Evolutionary conservation across 2,329 filamentous ascomycete genomes (phyloP).

Genomic region (Immersiporthe knoxdaviesiana): DNA sequence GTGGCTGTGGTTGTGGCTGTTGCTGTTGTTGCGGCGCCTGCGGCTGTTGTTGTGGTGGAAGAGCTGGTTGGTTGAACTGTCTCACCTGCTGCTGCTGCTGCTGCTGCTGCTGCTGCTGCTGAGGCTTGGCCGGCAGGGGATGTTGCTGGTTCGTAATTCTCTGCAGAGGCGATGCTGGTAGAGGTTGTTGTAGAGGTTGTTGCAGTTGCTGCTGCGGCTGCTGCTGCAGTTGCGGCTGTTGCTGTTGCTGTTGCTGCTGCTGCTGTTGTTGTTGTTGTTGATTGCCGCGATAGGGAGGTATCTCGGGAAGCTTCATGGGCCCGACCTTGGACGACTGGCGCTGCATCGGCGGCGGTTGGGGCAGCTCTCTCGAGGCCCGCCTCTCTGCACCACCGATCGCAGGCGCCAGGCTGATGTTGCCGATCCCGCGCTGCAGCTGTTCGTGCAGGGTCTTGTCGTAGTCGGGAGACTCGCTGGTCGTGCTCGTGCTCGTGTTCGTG

Average conservation of each 20-base stretch:
- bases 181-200: slow-evolving; percentile 29
- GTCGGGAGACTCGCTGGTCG: slow-evolving; percentile 55
- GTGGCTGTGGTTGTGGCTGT: slow-evolving; percentile 31
- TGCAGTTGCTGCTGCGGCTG: slow-evolving; percentile 30
- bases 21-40: slow-evolving; percentile 35
- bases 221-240: slow-evolving; percentile 31
- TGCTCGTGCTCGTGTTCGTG: background rate
- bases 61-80: slow-evolving; percentile 31
- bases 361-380: slow-evolving; percentile 25
- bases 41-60: slow-evolving; percentile 31
- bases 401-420: slow-evolving; percentile 54
- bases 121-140: slow-evolving; percentile 30
- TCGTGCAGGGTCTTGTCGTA: slow-evolving; percentile 65
- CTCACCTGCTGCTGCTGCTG: slow-evolving; percentile 32
- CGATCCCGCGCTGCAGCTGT: slow-evolving; percentile 67
- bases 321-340: slow-evolving; percentile 44
- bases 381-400: slow-evolving; percentile 35
- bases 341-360: slow-evolving; percentile 27
- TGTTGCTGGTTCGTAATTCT: slow-evolving; percentile 31
- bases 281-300: slow-evolving; percentile 56
- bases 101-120: too few relatives aligned
- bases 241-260: slow-evolving; percentile 33
- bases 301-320: slow-evolving; percentile 55
- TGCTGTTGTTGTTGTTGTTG: slow-evolving; percentile 37
- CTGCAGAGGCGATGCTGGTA: slow-evolving; percentile 31